Percentiles rank a stretch among this genome's conserved stretches.
Evolutionary conservation across 768 basidiomycete species (phyloP).

Genomic region (Mycena pura): DNA sequence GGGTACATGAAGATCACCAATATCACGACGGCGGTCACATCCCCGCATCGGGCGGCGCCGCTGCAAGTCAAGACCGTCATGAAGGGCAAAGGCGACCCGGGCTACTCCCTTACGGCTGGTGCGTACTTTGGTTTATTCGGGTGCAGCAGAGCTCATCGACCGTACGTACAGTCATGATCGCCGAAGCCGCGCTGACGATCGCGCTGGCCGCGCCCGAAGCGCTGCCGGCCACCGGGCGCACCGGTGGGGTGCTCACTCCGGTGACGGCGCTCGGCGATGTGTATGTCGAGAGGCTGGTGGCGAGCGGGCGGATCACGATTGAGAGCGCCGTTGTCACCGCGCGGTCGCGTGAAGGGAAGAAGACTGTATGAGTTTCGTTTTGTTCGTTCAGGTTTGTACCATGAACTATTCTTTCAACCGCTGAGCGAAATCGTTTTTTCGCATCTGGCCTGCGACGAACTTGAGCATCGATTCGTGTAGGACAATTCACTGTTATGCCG

Average conservation of each 20-base stretch:
- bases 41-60: conserved; percentile 38
- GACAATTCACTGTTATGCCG: too few relatives aligned
- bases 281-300: conserved; percentile 69
- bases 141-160: neutral
- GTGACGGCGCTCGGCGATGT: conserved; percentile 83
- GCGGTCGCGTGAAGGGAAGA: conserved; percentile 22
- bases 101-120: conserved; percentile 68
- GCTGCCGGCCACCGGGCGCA: conserved; percentile 61
- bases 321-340: conserved; percentile 52
- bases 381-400: neutral
- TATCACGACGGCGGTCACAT: conserved; percentile 65
- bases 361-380: neutral
- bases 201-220: conserved; percentile 57
- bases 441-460: too few relatives aligned
- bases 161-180: conserved; percentile 66
- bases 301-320: conserved; percentile 62
- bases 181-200: conserved; percentile 79
- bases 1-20: conserved; percentile 74
- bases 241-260: conserved; percentile 86
- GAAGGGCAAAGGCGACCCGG: conserved; percentile 77
- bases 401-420: too few relatives aligned
- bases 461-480: too few relatives aligned
- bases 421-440: too few relatives aligned
- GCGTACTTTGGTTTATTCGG: conserved; percentile 32
- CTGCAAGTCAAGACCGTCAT: conserved; percentile 66